phyloP scores from a whole-genome alignment of 2,329 filamentous ascomycete species.

The Furcasterigmium furcatum region DNA sequence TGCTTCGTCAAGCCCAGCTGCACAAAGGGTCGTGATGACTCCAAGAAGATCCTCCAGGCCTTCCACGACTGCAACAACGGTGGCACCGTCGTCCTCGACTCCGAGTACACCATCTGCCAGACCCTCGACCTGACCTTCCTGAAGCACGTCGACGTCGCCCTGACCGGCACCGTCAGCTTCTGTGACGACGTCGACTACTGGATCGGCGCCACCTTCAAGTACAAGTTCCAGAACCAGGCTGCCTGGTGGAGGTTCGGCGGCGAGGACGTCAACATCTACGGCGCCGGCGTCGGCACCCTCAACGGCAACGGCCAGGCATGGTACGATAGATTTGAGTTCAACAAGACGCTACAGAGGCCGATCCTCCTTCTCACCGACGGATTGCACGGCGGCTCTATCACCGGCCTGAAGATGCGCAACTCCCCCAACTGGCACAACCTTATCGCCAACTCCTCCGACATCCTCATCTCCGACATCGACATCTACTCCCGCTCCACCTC shows the following conservation, averaged over 20 bases:
- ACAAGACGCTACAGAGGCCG: conserved; percentile 56
- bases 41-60: conserved; percentile 43
- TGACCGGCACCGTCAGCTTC: conserved; percentile 55
- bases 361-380: conserved; percentile 56
- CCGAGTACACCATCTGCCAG: conserved; percentile 59
- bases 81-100: conserved; percentile 58
- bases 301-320: conserved; percentile 64
- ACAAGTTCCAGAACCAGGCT: conserved; percentile 63
- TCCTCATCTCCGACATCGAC: conserved; percentile 61
- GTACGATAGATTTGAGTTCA: conserved; percentile 58
- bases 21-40: conserved; percentile 22
- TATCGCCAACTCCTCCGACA: conserved; percentile 61
- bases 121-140: conserved; percentile 65
- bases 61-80: conserved; percentile 59
- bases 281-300: conserved; percentile 38
- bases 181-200: conserved; percentile 67
- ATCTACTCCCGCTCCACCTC: conserved; percentile 54
- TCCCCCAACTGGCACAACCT: conserved; percentile 51
- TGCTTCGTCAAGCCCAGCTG: conserved; percentile 19
- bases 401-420: conserved; percentile 58
- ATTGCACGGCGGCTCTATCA: conserved; percentile 54
- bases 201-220: conserved; percentile 61
- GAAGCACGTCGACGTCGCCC: conserved; percentile 58
- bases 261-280: conserved; percentile 58
- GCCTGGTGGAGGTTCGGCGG: conserved; percentile 27